These are phyloP conservation scores for Glycine tomentella DNA, from an alignment of 306 rosid genomes.

Conservation along the genomic window DNA sequence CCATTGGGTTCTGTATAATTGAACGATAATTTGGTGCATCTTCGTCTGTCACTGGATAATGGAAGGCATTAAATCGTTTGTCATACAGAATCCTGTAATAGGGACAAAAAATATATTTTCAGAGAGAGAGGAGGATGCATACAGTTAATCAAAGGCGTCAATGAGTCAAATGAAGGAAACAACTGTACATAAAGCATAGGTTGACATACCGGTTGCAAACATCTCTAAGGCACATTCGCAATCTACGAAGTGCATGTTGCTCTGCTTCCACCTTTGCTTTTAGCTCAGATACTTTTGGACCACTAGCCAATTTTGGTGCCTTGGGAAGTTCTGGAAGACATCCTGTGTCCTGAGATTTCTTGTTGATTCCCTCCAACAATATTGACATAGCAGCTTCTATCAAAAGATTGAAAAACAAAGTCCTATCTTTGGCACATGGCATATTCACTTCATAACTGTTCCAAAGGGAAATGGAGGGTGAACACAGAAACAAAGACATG, in stretches of 20 bases:
- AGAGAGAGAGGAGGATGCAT: background rate
- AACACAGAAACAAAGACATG: conserved; percentile 33
- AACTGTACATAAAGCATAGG: conserved; percentile 10
- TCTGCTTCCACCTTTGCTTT: conserved; percentile 93
- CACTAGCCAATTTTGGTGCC: conserved; percentile 86
- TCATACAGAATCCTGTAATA: conserved; percentile 86
- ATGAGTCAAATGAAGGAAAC: conserved; percentile 23
- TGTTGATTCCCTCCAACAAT: conserved; percentile 63
- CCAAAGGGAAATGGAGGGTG: conserved; percentile 33
- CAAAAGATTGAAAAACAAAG: conserved; percentile 67
- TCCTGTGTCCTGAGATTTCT: conserved; percentile 58
- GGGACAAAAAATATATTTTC: conserved; percentile 2
- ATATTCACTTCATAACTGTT: conserved; percentile 75
- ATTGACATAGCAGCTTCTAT: conserved; percentile 86
- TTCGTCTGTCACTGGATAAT: conserved; percentile 91
- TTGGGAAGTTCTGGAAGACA: conserved; percentile 83
- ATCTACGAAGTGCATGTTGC: conserved; percentile 96
- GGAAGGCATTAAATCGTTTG: conserved; percentile 92
- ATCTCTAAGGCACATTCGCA: conserved; percentile 99
- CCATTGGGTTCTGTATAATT: conserved; percentile 94
- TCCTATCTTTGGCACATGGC: conserved; percentile 77
- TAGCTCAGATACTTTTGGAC: conserved; percentile 91
- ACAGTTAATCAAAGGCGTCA: conserved; percentile 7
- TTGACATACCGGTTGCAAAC: conserved; percentile 87
- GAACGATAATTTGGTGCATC: conserved; percentile 97